Conservation (phyloP, 1,139 yeast species). For the Saccharomyces pastorianus region DNA sequence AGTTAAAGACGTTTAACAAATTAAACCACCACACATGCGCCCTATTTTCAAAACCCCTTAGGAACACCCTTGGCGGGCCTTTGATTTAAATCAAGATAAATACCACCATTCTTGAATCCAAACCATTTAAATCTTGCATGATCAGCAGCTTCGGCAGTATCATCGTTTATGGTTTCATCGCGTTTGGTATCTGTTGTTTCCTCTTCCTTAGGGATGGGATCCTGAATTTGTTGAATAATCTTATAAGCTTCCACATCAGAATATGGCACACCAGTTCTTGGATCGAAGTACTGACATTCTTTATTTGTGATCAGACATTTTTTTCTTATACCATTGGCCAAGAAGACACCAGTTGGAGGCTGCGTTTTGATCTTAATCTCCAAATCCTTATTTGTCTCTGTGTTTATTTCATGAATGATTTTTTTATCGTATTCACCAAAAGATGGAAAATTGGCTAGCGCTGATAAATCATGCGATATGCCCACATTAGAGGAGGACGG, state of each 20-base stretch:
- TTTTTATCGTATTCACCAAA: slow-evolving; percentile 57
- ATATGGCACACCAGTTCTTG: slow-evolving; percentile 78
- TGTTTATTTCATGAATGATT: slow-evolving; percentile 35
- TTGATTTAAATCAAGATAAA: slow-evolving; percentile 46
- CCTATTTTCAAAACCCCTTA: slow-evolving; percentile 47
- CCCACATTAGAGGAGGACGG: neutral
- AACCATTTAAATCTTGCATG: slow-evolving; percentile 52
- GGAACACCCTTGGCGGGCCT: slow-evolving; percentile 86
- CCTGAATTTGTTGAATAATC: slow-evolving; percentile 58
- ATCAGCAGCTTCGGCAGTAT: slow-evolving; percentile 5
- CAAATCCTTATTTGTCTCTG: slow-evolving; percentile 38
- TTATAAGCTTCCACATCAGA: slow-evolving; percentile 73
- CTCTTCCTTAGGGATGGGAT: slow-evolving; percentile 36
- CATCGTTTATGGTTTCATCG: slow-evolving; percentile 7
- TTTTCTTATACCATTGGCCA: slow-evolving; percentile 59
- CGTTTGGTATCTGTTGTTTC: neutral
- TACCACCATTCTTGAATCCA: slow-evolving; percentile 57
- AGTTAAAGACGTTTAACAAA: too few species aligned
- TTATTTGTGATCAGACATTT: slow-evolving; percentile 72
- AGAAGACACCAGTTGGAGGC: slow-evolving; percentile 66
- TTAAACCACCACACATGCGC: too few species aligned
- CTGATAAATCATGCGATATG: slow-evolving; percentile 25
- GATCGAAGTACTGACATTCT: slow-evolving; percentile 80
- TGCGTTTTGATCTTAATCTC: slow-evolving; percentile 49
- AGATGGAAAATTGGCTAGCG: slow-evolving; percentile 49